Conservation (phyloP, 441 rosid species). For the Pelargonium australe region DNA sequence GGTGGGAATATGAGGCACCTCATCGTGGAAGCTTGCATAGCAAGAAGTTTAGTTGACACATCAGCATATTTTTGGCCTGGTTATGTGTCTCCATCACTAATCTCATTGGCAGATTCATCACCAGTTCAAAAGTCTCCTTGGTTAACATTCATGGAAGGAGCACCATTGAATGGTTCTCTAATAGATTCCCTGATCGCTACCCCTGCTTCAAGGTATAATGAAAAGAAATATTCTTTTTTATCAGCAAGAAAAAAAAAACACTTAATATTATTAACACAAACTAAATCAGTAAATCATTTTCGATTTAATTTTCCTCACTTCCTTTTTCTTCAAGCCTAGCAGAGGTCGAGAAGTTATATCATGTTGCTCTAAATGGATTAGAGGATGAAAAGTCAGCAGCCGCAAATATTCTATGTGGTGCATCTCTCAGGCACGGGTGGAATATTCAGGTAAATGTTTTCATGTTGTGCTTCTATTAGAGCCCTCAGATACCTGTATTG, state of each 20-base stretch:
- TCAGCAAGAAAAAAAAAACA: too few relatives aligned
- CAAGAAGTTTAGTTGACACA: constrained; percentile 52
- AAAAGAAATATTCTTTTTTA: neutral
- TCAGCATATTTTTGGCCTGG: constrained; percentile 64
- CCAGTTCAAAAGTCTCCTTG: constrained; percentile 47
- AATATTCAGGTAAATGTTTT: constrained; percentile 49
- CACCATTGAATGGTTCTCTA: constrained; percentile 39
- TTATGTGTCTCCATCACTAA: constrained; percentile 38
- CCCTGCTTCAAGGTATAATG: constrained; percentile 54
- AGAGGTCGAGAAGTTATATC: constrained; percentile 53
- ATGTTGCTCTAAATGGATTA: constrained; percentile 50
- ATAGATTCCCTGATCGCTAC: constrained; percentile 37
- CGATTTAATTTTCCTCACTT: constrained; percentile 21
- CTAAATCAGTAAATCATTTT: neutral
- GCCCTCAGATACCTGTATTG: neutral
- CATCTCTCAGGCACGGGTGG: constrained; percentile 60
- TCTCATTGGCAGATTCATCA: constrained; percentile 34
- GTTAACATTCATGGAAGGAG: constrained; percentile 59
- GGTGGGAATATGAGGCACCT: constrained; percentile 70
- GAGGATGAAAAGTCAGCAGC: constrained; percentile 53
- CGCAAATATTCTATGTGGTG: constrained; percentile 61
- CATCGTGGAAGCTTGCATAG: constrained; percentile 69
- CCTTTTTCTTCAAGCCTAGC: constrained; percentile 40
- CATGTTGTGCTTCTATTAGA: neutral
- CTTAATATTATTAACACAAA: neutral